Evolutionary conservation across 1,284 basidiomycete genomes (phyloP), one percentile per base, ranked within the genome.

Genomic region (Phlebopus sp.): DNA sequence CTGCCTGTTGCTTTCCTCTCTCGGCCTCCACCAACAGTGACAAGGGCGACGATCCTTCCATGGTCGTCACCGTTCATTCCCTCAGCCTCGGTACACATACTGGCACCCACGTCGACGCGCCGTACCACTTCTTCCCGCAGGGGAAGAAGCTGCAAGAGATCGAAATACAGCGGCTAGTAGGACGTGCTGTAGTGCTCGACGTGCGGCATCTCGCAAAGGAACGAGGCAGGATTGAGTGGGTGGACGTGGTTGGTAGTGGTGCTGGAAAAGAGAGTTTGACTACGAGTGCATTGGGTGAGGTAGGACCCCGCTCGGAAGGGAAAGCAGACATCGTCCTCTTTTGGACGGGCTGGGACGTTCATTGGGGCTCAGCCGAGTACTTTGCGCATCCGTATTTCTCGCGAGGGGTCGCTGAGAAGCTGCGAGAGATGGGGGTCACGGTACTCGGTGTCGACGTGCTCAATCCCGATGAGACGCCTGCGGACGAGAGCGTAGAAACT

Each of bases 31-130:
- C 13, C 19, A 32, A 13, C n/a, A 36, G 49, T 14, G 42, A 46
- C 7, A 39, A 37, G 37, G 29, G 40, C 6, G 44, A 44, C 19
- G 4, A 53, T 21, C 30, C 44, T 6, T 15, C 18, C n/a, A 46
- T 54, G 49, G 49, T 51, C 14, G 42, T 65, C 39, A 47, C 52
- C 2, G 56, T 60, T 10, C 62, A 67, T 5, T 42, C 60, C 0
- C 44, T 68, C 49, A 53, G 54, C n/a, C 52, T 67, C 13, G 42
- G 65, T 2, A 68, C 62, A 1, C 65, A 68, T 41, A 66, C 60
- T 0, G 86, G 86, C 19, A 88, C 86, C 1, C 86, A 89, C 63
- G 71, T 88, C 59, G 86, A 89, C 55, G 83, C 84, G 0, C 86
- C 86, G 0, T 84, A 76, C 35, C 86, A 89, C 57, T 86, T 86